Evolutionary conservation across 441 rosid species (phyloP).

Genomic region (Populus trichocarpa): DNA sequence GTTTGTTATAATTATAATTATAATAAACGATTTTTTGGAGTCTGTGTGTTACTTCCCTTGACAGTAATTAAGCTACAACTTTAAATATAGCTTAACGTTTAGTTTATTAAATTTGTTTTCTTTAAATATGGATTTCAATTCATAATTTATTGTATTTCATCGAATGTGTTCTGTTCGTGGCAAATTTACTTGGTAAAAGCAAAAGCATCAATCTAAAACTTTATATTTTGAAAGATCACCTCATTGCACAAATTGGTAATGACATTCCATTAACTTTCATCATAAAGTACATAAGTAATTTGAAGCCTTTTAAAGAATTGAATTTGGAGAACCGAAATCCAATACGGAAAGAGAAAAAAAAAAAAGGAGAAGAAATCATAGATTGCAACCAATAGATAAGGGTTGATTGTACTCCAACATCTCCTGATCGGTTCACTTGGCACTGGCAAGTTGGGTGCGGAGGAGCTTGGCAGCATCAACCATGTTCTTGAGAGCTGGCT

Average conservation of each 20-base stretch:
- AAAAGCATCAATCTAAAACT: background rate
- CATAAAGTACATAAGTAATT: background rate
- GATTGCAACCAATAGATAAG: conserved; percentile 4
- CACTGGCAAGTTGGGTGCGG: conserved; percentile 79
- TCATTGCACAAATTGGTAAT: conserved; percentile 20
- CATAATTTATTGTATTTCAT: background rate
- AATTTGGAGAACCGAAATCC: background rate
- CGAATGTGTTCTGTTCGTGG: background rate
- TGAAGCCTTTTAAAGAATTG: conserved; percentile 10
- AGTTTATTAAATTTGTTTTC: no score
- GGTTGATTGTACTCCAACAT: background rate
- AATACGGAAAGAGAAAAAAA: background rate
- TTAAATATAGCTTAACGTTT: no score
- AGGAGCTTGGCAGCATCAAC: conserved; percentile 90
- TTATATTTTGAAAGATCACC: background rate
- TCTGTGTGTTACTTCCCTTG: no score
- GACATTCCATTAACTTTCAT: conserved; percentile 17
- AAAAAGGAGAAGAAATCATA: background rate
- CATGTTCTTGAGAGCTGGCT: conserved; percentile 87
- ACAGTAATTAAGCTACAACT: no score
- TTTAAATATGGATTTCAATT: no score
- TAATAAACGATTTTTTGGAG: no score
- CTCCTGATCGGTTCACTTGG: conserved; percentile 52
- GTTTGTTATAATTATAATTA: no score
- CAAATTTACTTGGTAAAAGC: background rate